Evolutionary conservation across 352 stramenopile species (phyloP).

Genomic region (Bremia lactucae): DNA sequence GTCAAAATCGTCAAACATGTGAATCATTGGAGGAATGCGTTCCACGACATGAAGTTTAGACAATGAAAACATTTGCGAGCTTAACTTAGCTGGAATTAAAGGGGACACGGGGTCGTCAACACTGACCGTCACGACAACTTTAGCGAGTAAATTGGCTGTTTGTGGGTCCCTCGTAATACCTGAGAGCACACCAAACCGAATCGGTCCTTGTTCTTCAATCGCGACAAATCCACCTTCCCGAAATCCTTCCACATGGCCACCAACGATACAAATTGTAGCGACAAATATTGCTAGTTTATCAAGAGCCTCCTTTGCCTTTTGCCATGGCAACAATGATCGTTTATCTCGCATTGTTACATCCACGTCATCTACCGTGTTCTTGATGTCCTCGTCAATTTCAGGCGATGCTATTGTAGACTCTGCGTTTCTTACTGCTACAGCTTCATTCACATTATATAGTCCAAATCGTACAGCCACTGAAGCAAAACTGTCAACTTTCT

Average conservation of each 20-base stretch:
- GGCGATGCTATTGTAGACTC: conserved; percentile 41
- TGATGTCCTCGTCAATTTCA: conserved; percentile 42
- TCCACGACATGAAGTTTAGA: conserved; percentile 53
- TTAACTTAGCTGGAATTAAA: conserved; percentile 9
- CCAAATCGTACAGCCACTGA: not conserved
- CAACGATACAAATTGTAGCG: conserved; percentile 59
- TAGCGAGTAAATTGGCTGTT: conserved; percentile 27
- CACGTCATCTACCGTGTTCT: conserved; percentile 11
- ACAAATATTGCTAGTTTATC: conserved; percentile 43
- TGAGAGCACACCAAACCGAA: conserved; percentile 18
- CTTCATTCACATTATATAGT: conserved; percentile 5
- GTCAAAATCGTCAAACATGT: conserved; percentile 74
- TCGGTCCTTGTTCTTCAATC: conserved; percentile 28
- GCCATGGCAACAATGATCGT: conserved; percentile 51
- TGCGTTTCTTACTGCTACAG: conserved; percentile 31
- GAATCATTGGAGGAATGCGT: conserved; percentile 52
- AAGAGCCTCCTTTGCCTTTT: conserved; percentile 67
- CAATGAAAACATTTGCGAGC: conserved; percentile 27
- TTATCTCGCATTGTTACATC: conserved; percentile 42
- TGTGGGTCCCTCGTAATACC: conserved; percentile 33
- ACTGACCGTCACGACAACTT: conserved; percentile 15
- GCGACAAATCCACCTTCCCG: conserved; percentile 54
- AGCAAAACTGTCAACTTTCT: conserved; percentile 8
- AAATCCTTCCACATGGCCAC: conserved; percentile 57
- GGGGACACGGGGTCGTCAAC: conserved; percentile 2